Evolutionary conservation across 495 filamentous ascomycete species (phyloP), one percentile per base, ranked within the genome.

Genomic region (Amniculicola lignicola): DNA sequence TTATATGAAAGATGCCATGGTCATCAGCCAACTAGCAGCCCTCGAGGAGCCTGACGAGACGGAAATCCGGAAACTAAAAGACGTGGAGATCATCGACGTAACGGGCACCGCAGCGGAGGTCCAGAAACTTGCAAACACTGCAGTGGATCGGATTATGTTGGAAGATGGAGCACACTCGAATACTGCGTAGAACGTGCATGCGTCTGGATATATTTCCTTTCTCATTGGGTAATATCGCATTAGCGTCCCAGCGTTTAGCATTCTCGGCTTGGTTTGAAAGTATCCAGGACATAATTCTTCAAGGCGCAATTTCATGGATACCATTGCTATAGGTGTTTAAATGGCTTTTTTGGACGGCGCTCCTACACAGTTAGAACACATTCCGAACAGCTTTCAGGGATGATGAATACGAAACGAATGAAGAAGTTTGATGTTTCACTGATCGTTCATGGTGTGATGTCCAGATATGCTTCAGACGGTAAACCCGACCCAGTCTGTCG

Each of bases 1-100:
- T 67, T 99, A 93, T 71, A 97, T 99, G 93, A 94, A 95, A 69
- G 87, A 88, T 55, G 81, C 83, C 47, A 99, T 99, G 94, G 90
- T 99, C n/a, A 85, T 86, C 49, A 91, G 87, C 67, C 94, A 99
- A 67, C 84, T 96, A 61, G 79, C 83, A 52, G 83, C 82, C 43
- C 78, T 99, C 15, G 90, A 99, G 71, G 82, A 86, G 63, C 94
- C 94, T 0, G 79, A 75, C 39, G 63, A 75, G 51, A 82, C 83
- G 28, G 94, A 99, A 74, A 80, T 77, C n/a, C 33, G 58, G 29
- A 49, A 35, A 33, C 52, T 61, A 15, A 53, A 49, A 63, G 93
- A 98, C 72, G 88, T 90, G 53, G 78, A 95, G 43, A 83, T 79
- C 40, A 77, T 98, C 38, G 87, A 96, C 72, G 91, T 93, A 33